Percentiles rank a stretch among this genome's conserved stretches.
phyloP scores from a whole-genome alignment of 768 basidiomycete species.

The Calvatia gigantea region DNA sequence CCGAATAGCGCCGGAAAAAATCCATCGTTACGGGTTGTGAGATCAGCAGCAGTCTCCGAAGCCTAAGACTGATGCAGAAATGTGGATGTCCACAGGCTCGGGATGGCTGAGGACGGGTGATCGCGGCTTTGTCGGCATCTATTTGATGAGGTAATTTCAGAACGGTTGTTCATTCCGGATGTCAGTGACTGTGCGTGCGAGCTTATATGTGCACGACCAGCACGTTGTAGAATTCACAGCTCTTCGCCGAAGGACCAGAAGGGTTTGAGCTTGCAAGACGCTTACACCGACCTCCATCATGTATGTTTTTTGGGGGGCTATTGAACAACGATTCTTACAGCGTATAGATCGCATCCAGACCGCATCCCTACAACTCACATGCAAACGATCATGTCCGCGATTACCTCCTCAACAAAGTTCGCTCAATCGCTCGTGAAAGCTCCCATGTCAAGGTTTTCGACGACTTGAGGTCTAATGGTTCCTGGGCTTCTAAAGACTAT shows the following conservation, averaged over 20 bases:
- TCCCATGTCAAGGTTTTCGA: conserved; percentile 38
- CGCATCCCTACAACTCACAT: conserved; percentile 78
- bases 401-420: conserved; percentile 55
- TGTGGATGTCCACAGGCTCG: no score
- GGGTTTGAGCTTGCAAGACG: conserved; percentile 9
- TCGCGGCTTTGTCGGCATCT: no score
- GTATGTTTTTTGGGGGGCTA: not conserved
- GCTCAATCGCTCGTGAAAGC: conserved; percentile 38
- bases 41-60: no score
- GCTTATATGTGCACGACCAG: not conserved
- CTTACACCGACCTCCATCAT: conserved; percentile 15
- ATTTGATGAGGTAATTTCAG: no score
- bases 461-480: conserved; percentile 43
- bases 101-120: no score
- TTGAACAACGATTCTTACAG: not conserved
- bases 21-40: no score
- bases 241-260: conserved; percentile 11
- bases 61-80: no score
- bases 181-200: no score
- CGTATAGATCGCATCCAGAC: conserved; percentile 56
- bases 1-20: no score
- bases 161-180: no score
- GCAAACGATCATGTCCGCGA: conserved; percentile 65
- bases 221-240: not conserved
- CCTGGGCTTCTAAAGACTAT: conserved; percentile 32